Base-by-base conservation (phyloP, 768 basidiomycete species). In the Ramaria sp. region DNA sequence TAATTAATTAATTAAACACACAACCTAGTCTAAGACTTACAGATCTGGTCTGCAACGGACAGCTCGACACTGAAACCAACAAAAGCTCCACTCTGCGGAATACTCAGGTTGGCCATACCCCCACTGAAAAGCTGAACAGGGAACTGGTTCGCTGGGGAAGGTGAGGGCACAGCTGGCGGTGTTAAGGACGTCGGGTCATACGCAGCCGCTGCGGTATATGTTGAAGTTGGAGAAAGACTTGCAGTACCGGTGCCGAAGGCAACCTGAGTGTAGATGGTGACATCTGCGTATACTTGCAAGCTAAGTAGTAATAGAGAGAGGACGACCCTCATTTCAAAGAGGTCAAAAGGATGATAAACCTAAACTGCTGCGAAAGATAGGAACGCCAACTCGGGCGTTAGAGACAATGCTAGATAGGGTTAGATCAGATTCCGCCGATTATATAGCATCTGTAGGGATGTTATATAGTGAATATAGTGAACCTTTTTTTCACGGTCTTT, bases 41-140 rank as follows among this genome's bases (percentile, higher is more conserved):
- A 65, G 58, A 85, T 72, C 69, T 79, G 78, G 54, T 76, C 78
- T 6, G 80, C 73, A 7, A 88, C 79, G 38, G 84, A 85, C 71
- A 86, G 75, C 66, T 89, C 86, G 37, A 89, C 75, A 3, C 82
- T 85, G 63, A 88, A 87, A 3, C 84, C 85, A 53, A 81, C 74
- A 61, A 87, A 87, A 16, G 78, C 73, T 18, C 79, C 82, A n/a
- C 64, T 62, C 52, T 72, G 69, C 3, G 65, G 63, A 48, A 75
- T 73, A 1, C 73, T 73, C 36, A 80, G 58, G 5, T 66, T 68
- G 5, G 57, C 49, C 42, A 68, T 57, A 10, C 32, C 59, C 42
- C 57, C 62, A 1, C 52, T 61, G 27, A 38, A 65, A 18, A 82
- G 66, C 52, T 71, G 67, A 1, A 83, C 58, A 12, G 65, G 65